Evolutionary conservation across 1,284 basidiomycete species (phyloP).

Genomic region (Pterulicium gracile): DNA sequence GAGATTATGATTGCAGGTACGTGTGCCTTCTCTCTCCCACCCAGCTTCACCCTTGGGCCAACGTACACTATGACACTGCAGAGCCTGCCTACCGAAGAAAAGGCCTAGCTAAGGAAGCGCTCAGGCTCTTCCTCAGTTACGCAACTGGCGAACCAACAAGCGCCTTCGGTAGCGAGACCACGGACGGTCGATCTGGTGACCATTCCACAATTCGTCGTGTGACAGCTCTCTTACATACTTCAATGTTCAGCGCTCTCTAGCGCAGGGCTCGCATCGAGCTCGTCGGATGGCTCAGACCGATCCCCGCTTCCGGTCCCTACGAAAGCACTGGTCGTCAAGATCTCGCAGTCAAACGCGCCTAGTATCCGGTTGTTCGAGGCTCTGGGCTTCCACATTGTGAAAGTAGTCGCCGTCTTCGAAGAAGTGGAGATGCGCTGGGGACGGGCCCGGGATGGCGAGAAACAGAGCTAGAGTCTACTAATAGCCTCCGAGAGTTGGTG

Average conservation of each 20-base stretch:
- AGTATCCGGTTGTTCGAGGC: slow-evolving; percentile 37
- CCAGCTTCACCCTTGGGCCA: not conserved
- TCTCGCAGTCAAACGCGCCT: slow-evolving; percentile 38
- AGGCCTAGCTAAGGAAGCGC: slow-evolving; percentile 57
- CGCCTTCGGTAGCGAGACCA: not conserved
- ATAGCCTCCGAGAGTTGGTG: too few relatives aligned
- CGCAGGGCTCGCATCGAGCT: too few relatives aligned
- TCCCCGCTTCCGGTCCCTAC: slow-evolving; percentile 25
- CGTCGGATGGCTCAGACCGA: too few relatives aligned
- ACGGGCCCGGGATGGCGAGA: too few relatives aligned
- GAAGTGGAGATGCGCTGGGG: slow-evolving; percentile 34
- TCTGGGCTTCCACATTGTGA: slow-evolving; percentile 36
- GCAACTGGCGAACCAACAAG: slow-evolving; percentile 28
- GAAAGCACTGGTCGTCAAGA: slow-evolving; percentile 40
- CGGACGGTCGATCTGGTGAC: not conserved
- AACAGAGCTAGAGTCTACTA: too few relatives aligned
- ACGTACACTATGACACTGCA: slow-evolving; percentile 16
- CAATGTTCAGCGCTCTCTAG: slow-evolving; percentile 2
- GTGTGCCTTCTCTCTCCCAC: slow-evolving; percentile 9
- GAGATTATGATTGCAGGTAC: slow-evolving; percentile 84
- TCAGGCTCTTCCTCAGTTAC: slow-evolving; percentile 57
- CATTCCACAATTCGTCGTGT: not conserved
- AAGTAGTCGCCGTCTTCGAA: slow-evolving; percentile 33
- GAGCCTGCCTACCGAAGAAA: slow-evolving; percentile 51
- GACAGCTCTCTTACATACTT: slow-evolving; percentile 10